Evolutionary conservation across 2,329 filamentous ascomycete species (phyloP).

Genomic region (Trichoderma sp.): DNA sequence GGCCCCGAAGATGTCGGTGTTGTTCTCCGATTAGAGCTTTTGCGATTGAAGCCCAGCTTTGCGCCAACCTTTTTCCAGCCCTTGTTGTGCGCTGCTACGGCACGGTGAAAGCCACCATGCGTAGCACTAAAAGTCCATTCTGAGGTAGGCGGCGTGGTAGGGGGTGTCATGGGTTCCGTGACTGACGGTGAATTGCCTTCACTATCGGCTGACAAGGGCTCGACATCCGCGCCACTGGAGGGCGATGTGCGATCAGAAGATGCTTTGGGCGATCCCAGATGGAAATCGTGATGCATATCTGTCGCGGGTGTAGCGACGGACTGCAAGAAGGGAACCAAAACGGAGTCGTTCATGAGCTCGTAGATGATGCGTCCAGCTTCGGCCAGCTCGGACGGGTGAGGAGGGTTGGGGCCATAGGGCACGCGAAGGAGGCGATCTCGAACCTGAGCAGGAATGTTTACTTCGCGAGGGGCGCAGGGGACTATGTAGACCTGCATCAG

Average conservation of each 20-base stretch:
- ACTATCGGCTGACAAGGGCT: conserved; percentile 65
- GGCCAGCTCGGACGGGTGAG: conserved; percentile 73
- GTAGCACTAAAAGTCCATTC: conserved; percentile 56
- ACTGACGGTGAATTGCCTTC: conserved; percentile 57
- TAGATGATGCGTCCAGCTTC: conserved; percentile 85
- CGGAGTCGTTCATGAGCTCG: conserved; percentile 96
- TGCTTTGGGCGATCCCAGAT: conserved; percentile 47
- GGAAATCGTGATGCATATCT: conserved; percentile 40
- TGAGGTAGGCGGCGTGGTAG: conserved; percentile 68
- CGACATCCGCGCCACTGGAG: conserved; percentile 49
- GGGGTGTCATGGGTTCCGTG: conserved; percentile 70
- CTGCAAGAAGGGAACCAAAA: conserved; percentile 89
- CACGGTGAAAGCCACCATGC: conserved; percentile 55
- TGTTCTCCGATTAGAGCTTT: conserved; percentile 47
- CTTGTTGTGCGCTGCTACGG: conserved; percentile 56
- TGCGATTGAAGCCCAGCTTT: conserved; percentile 60
- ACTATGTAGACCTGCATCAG: conserved; percentile 88
- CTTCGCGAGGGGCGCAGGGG: conserved; percentile 80
- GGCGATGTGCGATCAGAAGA: conserved; percentile 44
- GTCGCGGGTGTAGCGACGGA: conserved; percentile 47
- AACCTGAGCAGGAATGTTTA: conserved; percentile 85
- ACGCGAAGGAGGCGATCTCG: conserved; percentile 73
- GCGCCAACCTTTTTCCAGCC: conserved; percentile 67
- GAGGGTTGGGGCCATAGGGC: conserved; percentile 61
- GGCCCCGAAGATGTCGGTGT: conserved; percentile 46